Base-by-base conservation (phyloP, 2,329 filamentous ascomycete genomes). In the Drechslerella coelobrocha region DNA sequence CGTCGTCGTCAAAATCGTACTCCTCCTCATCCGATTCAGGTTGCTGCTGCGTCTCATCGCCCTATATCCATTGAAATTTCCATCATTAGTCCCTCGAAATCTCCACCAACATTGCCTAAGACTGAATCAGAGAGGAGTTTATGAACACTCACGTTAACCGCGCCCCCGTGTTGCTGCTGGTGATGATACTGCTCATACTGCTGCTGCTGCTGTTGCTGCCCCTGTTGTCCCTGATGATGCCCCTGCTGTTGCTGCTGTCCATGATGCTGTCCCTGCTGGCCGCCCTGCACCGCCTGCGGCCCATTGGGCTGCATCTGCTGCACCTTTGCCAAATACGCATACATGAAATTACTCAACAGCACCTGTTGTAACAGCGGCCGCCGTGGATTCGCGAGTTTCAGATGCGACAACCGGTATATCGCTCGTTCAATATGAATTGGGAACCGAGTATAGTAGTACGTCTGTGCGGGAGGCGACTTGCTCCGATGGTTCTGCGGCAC, bases 221-320 rank as follows among this genome's bases (percentile, higher is more conserved):
- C 79, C 45, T 81, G 78, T 39, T 75, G 74, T 41, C 73, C 76
- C 45, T 76, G 77, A 72, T 74, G 74, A 52, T 77, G 76, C 23
- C 77, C 34, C 55, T 66, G 61, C 45, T 60, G 29, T 21, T 61
- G 75, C 73, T 77, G 76, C 47, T 77, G 72, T 29, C 75, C 73
- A n/a, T 75, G 73, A 61, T 79, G 77, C 73, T 77, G 72, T 61
- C 77, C n/a, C 77, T 80, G 66, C 73, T 81, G 74, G 24, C 73
- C 73, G 6, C 68, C 69, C 61, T 74, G 72, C 34, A 75, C 77
- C 73, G 81, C 79, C 72, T 82, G 79, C 55, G 95, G 90, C 80
- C 97, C 90, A 77, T 96, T 91, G 45, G 94, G 94, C 79, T 99
- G 94, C 91, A 97, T 97, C 76, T 95, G 92, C 80, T 99, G 94